Base-by-base conservation (phyloP, 331 rosid genomes). In the Telfairia occidentalis region DNA sequence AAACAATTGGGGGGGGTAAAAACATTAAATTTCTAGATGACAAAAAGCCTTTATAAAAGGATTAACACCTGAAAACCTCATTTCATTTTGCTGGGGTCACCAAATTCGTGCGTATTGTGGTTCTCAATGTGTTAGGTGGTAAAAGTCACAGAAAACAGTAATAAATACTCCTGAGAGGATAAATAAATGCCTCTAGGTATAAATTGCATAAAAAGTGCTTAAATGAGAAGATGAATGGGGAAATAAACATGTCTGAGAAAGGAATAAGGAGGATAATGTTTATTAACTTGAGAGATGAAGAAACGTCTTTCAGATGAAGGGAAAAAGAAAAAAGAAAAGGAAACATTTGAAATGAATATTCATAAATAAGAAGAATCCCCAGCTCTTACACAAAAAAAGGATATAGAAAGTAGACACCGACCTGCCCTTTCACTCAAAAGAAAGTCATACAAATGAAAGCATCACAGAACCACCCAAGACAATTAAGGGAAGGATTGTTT, bases 401-500 rank as follows among this genome's bases (percentile, higher is more conserved):
- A 16, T 71, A 48, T 28, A 71, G 34, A 45, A 45, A 46, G 57
- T 46, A 71, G 34, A 71, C 42, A 71, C 40, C 30, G n/a, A 18
- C 59, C 75, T 49, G 59, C 75, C 59, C 59, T 46, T 28, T 71
- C 43, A 48, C 75, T 46, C 75, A 29, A 71, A 32, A 71, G 35
- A 24, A 48, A 71, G 75, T 71, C 75, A 71, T 48, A 71, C 75
- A 71, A 71, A 29, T n/a, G 60, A 71, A 71, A 71, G 76, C 76
- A 71, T 48, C 76, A 48, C 29, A 71, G 46, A 71, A 71, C 75
- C 45, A 71, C 76, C 38, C 60, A 71, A 9, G 45, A 30, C 18
- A 48, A 26, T 71, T 4, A 71, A 19, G 60, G 76, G 40, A 48
- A 16, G 30, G 26, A 35, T 16, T 48, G 26, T 70, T 54, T 34